Evolutionary conservation across 306 rosid species (phyloP).

Genomic region (Trichosanthes cucumerina): DNA sequence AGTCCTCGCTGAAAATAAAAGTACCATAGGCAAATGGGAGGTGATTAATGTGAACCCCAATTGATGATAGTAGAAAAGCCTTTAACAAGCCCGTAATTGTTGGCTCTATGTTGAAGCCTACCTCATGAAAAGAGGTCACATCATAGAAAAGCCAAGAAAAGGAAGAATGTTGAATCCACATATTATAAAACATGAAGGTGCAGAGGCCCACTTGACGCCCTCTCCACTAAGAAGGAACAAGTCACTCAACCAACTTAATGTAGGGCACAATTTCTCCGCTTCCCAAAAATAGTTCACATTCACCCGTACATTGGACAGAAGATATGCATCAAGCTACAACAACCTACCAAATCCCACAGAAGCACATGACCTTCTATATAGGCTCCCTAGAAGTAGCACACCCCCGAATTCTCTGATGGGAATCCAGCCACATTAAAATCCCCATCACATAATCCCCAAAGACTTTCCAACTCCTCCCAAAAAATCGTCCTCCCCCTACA

Average conservation of each 20-base stretch:
- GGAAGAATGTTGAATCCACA: not conserved
- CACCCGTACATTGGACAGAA: not conserved
- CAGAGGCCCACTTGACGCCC: not conserved
- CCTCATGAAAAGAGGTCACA: not conserved
- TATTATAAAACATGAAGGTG: not conserved
- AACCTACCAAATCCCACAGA: not conserved
- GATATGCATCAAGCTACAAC: not conserved
- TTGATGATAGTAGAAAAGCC: not conserved
- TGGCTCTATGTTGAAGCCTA: not conserved
- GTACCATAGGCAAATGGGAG: not conserved
- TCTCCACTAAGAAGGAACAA: not conserved
- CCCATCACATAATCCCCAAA: not conserved
- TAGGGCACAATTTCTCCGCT: not conserved
- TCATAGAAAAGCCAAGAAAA: not conserved
- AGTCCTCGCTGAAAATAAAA: not conserved
- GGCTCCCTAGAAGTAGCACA: too few species aligned
- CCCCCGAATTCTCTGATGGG: not conserved
- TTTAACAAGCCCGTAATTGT: not conserved
- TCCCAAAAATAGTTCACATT: not conserved
- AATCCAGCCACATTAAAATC: not conserved
- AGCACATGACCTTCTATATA: too few species aligned
- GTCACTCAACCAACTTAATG: not conserved
- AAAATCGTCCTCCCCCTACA: not conserved
- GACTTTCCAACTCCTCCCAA: not conserved
- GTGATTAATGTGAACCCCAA: not conserved